phyloP scores from a whole-genome alignment of 2,329 filamentous ascomycete species.

The Aspergillus flavus region DNA sequence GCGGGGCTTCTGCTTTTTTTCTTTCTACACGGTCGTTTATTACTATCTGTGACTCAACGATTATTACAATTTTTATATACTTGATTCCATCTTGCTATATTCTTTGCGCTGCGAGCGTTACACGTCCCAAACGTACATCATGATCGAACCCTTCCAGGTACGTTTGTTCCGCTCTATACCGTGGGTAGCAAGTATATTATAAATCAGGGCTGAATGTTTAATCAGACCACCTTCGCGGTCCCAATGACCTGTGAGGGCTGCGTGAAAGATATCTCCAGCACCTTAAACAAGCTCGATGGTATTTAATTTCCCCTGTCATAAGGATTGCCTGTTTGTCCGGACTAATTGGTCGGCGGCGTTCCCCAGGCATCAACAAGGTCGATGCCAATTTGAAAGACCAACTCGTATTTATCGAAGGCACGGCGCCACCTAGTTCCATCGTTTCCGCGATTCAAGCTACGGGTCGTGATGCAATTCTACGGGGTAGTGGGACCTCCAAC shows the following conservation, averaged over 20 bases:
- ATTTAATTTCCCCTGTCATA: conserved; percentile 17
- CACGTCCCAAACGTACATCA: conserved; percentile 23
- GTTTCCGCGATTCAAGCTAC: conserved; percentile 86
- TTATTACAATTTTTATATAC: neutral
- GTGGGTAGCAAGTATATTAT: neutral
- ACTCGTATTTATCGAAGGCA: conserved; percentile 82
- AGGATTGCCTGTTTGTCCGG: too few relatives aligned
- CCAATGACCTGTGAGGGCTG: conserved; percentile 90
- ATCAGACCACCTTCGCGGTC: conserved; percentile 88
- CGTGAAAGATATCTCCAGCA: conserved; percentile 80
- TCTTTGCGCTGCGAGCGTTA: neutral
- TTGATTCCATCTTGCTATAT: conserved; percentile 5
- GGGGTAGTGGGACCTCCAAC: conserved; percentile 82
- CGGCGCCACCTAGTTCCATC: conserved; percentile 84
- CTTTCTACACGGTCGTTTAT: neutral
- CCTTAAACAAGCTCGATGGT: conserved; percentile 73
- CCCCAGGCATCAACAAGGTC: conserved; percentile 75
- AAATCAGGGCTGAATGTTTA: conserved; percentile 19
- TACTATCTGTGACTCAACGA: neutral
- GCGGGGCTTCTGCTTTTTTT: conserved; percentile 6
- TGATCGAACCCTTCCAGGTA: conserved; percentile 53
- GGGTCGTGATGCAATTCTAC: conserved; percentile 89
- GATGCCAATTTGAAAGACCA: conserved; percentile 81
- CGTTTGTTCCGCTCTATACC: conserved; percentile 15
- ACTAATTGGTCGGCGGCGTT: neutral